phyloP scores from a whole-genome alignment of 306 rosid genomes.

The Prunus armeniaca region DNA sequence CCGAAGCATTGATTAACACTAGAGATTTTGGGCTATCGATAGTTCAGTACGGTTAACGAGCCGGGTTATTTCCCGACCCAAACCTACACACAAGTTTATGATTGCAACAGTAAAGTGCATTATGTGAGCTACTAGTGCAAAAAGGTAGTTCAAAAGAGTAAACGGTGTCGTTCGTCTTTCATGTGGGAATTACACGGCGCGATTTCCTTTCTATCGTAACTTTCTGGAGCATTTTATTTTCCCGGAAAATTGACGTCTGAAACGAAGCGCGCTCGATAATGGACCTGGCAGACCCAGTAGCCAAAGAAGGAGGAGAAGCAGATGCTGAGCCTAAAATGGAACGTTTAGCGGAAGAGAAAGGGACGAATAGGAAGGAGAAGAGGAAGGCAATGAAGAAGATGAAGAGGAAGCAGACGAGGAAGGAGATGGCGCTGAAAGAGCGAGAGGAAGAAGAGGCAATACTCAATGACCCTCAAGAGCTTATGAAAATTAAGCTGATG shows the following conservation, averaged over 20 bases:
- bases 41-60: too few species aligned
- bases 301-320: conserved; percentile 19
- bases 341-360: conserved; percentile 9
- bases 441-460: conserved; percentile 55
- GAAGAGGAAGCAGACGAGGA: conserved; percentile 68
- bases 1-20: too few species aligned
- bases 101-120: too few species aligned
- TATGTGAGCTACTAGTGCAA: too few species aligned
- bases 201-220: too few species aligned
- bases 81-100: too few species aligned
- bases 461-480: conserved; percentile 67
- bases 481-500: conserved; percentile 25
- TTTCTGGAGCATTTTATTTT: too few species aligned
- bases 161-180: too few species aligned
- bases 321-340: background rate
- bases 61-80: too few species aligned
- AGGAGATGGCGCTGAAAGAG: conserved; percentile 55
- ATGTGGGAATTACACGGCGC: too few species aligned
- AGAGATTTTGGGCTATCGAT: too few species aligned
- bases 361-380: conserved; percentile 68
- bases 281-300: conserved; percentile 9
- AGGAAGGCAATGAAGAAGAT: conserved; percentile 72
- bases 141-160: too few species aligned
- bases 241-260: background rate
- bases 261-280: background rate